phyloP scores from a whole-genome alignment of 257 asterid genomes.

The Ajuga chamaepitys region DNA sequence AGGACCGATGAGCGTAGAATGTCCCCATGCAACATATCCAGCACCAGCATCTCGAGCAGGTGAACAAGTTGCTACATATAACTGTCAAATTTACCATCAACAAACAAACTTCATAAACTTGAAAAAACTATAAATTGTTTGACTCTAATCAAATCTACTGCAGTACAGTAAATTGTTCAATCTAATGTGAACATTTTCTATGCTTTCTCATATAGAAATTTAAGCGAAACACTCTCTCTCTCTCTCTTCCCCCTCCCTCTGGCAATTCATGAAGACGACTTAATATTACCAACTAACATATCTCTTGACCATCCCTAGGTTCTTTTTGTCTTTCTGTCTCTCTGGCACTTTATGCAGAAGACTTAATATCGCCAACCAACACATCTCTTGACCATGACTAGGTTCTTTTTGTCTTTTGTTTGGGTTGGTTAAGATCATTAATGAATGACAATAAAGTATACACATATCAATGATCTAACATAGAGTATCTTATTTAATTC shows the following conservation, averaged over 20 bases:
- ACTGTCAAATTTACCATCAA: constrained; percentile 33
- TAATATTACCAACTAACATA: too few species aligned
- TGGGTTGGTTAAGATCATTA: neutral
- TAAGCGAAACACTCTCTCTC: neutral
- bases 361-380: too few species aligned
- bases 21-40: constrained; percentile 96
- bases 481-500: neutral
- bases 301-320: too few species aligned
- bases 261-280: neutral
- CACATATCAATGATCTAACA: neutral
- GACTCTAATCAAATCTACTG: neutral
- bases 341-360: too few species aligned
- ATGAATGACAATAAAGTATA: neutral
- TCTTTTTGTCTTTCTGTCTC: too few species aligned
- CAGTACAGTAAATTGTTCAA: neutral
- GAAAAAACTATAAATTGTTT: neutral
- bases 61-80: constrained; percentile 88
- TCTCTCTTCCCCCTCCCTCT: neutral
- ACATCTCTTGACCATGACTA: neutral
- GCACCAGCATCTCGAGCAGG: constrained; percentile 87
- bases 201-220: neutral
- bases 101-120: neutral
- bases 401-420: neutral
- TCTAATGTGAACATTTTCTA: neutral
- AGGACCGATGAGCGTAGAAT: constrained; percentile 91